Base-by-base conservation (phyloP, 495 filamentous ascomycete genomes). In the Penicillium paradoxum region DNA sequence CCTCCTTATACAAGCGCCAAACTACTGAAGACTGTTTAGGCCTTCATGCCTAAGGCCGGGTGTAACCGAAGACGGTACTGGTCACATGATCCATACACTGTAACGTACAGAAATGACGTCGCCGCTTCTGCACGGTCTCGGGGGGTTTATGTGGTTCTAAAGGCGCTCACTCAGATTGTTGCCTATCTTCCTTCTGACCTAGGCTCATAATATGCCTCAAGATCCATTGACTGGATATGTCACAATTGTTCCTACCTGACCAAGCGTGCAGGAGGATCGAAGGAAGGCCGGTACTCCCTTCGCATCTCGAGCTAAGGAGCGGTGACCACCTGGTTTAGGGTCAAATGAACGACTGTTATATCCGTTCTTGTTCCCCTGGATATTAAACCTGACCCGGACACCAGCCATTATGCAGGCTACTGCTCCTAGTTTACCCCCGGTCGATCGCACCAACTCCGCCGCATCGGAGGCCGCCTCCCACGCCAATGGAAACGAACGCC, bases 201-300 rank as follows among this genome's bases (percentile, higher is more conserved):
- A 48, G 36, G 53, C 19, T 27, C n/a, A 32, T 43, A 53, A 22
- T 32, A 57, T 64, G 57, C 42, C 25, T 43, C 54, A 27, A 45
- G 22, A 15, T 44, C 36, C 24, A 14, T 33, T 49, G 29, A 46
- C 51, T 36, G 65, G 61, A 62, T 56, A 69, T 68, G 64, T 58
- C 49, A 59, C 50, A 27, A 51, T 55, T 54, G 53, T 55, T 53
- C 46, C 56, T 46, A 40, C 45, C 49, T 68, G 50, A 59, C 50
- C 46, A 43, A 57, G 48, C 46, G 41, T 45, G 54, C 58, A 45
- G 54, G 57, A 65, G 56, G 58, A 64, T 58, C 54, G 56, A 55
- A 57, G 56, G 58, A 63, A 59, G 61, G 59, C 61, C 56, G 57
- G 60, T 51, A 45, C 56, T 65, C 42, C 51, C 54, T 60, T 52